These are phyloP conservation scores for Herpotrichia juniperi DNA, from an alignment of 2,329 filamentous ascomycete species.

Conservation along the genomic window DNA sequence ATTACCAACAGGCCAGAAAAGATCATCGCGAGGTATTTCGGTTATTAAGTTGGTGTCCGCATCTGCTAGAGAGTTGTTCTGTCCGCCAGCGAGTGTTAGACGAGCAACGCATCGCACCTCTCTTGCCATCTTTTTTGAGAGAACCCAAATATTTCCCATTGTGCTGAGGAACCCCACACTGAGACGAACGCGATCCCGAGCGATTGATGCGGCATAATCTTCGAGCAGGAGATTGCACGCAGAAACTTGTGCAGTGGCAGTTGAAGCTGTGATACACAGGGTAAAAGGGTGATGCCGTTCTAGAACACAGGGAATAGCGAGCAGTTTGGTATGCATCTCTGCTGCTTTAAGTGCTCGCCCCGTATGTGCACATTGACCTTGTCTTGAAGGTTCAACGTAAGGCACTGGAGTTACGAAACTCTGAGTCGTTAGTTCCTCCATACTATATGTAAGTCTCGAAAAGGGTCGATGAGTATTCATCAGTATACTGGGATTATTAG, in stretches of 20 bases:
- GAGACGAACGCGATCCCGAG: conserved; percentile 75
- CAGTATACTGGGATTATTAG: conserved; percentile 22
- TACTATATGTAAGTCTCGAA: conserved; percentile 39
- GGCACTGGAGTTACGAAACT: conserved; percentile 65
- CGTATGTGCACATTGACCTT: conserved; percentile 64
- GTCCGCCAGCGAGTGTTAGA: conserved; percentile 59
- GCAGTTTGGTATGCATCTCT: conserved; percentile 74
- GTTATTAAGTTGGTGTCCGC: conserved; percentile 21
- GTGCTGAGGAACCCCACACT: conserved; percentile 76
- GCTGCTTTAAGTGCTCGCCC: conserved; percentile 80
- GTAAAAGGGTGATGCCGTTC: conserved; percentile 66
- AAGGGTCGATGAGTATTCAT: conserved; percentile 50
- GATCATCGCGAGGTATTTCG: conserved; percentile 36
- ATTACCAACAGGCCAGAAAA: conserved; percentile 32
- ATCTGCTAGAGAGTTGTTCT: conserved; percentile 13
- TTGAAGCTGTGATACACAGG: conserved; percentile 34
- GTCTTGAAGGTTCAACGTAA: conserved; percentile 53
- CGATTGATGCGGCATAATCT: conserved; percentile 65
- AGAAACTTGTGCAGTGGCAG: conserved; percentile 55
- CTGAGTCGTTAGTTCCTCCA: conserved; percentile 48
- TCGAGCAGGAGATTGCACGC: conserved; percentile 62
- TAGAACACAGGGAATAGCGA: conserved; percentile 73
- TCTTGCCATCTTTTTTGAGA: conserved; percentile 70
- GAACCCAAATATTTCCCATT: conserved; percentile 72
- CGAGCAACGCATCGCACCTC: conserved; percentile 78